These are phyloP conservation scores for Ogataea zsoltii DNA, from an alignment of 805 yeast species.

Conservation along the genomic window DNA sequence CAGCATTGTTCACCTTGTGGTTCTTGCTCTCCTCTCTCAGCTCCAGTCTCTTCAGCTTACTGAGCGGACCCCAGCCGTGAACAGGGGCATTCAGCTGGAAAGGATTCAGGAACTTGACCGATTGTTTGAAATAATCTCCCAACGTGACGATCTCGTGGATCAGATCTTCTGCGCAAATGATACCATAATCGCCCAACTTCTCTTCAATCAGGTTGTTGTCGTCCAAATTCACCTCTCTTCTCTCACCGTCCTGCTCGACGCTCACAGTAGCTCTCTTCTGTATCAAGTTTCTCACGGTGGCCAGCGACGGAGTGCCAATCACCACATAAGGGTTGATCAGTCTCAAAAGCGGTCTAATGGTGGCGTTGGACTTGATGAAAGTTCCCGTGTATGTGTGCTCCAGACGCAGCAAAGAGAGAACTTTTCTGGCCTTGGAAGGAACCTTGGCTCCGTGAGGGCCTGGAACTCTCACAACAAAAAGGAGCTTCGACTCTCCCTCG, in stretches of 20 bases:
- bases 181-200: slow-evolving; percentile 63
- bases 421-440: slow-evolving; percentile 62
- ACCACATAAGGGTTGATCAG: slow-evolving; percentile 72
- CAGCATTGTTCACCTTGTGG: slow-evolving; percentile 55
- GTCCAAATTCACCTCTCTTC: slow-evolving; percentile 53
- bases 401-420: slow-evolving; percentile 63
- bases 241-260: slow-evolving; percentile 27
- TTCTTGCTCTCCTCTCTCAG: slow-evolving; percentile 51
- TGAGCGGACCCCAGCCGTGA: slow-evolving; percentile 72
- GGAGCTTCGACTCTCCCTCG: slow-evolving; percentile 45
- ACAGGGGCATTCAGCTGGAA: slow-evolving; percentile 70
- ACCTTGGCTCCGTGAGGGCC: slow-evolving; percentile 66
- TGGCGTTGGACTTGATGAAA: slow-evolving; percentile 61
- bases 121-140: slow-evolving; percentile 64
- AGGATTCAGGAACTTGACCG: slow-evolving; percentile 65
- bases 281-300: slow-evolving; percentile 68
- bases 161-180: slow-evolving; percentile 79
- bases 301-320: slow-evolving; percentile 71
- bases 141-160: slow-evolving; percentile 66
- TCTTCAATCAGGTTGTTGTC: slow-evolving; percentile 79
- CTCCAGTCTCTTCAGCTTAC: slow-evolving; percentile 64
- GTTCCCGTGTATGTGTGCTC: slow-evolving; percentile 65
- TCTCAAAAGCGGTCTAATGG: slow-evolving; percentile 63
- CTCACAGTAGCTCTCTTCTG: slow-evolving; percentile 73
- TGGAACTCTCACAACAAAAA: slow-evolving; percentile 66